Base-by-base conservation (phyloP, 495 filamentous ascomycete species). In the Aspergillus carlsbadensis region DNA sequence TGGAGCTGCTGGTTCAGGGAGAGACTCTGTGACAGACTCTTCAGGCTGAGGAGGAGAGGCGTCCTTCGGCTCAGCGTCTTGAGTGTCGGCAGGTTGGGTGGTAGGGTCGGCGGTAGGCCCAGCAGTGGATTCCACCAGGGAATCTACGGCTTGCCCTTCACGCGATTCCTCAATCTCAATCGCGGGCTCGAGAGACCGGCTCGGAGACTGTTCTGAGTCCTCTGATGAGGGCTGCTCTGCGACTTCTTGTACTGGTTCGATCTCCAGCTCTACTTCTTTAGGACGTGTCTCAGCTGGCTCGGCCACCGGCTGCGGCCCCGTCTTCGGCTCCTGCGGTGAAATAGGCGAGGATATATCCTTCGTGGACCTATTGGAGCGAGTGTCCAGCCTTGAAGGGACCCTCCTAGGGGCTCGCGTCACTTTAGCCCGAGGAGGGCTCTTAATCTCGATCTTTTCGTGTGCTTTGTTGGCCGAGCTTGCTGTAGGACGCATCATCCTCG, bases 401-500 rank as follows among this genome's bases (percentile, higher is more conserved):
- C 64, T 60, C 11, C 51, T 58, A 15, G 60, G 52, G 29, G 56
- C 45, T 10, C 46, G 58, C 33, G 59, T 48, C 14, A 56, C 40
- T 33, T 65, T 65, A 11, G 62, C 29, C 56, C 63, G 77, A 14
- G 70, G 67, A 17, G 70, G 71, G 44, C 66, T 70, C 62, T 71
- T 79, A 17, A 61, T 52, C n/a, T 83, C 79, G 1, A 78, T 65
- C 69, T 90, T 92, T 2, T 92, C 90, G 15, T 87, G 79, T 0
- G 84, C 81, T 71, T 93, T 96, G 65, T 80, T 87, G 6, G 89
- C 82, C 29, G 87, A 92, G 54, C 84, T 83, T 20, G 88, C 83
- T 8, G 92, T 97, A 4, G 91, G 92, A 10, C 91, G 84, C 90
- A 91, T 96, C 92, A 97, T 96, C 54, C 92, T 79, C 7, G 89